Evolutionary conservation across 805 yeast species (phyloP).

Genomic region (Starmerella bacillaris): DNA sequence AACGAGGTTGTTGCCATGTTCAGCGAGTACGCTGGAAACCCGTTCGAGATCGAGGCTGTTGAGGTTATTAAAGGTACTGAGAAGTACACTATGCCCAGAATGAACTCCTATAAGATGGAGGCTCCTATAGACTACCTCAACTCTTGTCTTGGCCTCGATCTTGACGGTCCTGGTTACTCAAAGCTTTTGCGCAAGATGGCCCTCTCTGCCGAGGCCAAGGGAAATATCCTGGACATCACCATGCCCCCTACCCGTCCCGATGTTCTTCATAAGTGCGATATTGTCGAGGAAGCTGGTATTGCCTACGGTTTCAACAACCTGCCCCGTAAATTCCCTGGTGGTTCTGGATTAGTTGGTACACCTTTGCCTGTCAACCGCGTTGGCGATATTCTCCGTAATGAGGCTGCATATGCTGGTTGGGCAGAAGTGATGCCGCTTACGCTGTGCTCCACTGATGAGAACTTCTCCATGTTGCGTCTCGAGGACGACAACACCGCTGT

Average conservation of each 20-base stretch:
- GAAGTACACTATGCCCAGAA: conserved; percentile 45
- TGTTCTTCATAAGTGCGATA: conserved; percentile 88
- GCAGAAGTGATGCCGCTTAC: conserved; percentile 90
- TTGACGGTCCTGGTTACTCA: conserved; percentile 49
- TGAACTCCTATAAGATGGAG: conserved; percentile 44
- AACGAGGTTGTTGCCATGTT: conserved; percentile 92
- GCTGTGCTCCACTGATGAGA: conserved; percentile 90
- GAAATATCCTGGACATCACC: conserved; percentile 35
- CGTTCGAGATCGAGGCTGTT: conserved; percentile 81
- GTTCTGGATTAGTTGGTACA: conserved; percentile 59
- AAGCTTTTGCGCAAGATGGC: conserved; percentile 65
- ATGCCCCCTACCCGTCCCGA: conserved; percentile 94
- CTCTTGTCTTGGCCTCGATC: conserved; percentile 74
- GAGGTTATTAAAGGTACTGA: conserved; percentile 32
- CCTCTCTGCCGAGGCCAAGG: conserved; percentile 40
- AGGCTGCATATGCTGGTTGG: conserved; percentile 92
- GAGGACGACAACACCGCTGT: conserved; percentile 45
- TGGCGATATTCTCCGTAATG: conserved; percentile 74
- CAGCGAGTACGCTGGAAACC: conserved; percentile 62
- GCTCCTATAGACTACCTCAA: conserved; percentile 77
- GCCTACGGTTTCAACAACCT: conserved; percentile 88
- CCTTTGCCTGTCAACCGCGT: conserved; percentile 84
- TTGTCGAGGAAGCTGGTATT: conserved; percentile 96
- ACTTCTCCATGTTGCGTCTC: conserved; percentile 66
- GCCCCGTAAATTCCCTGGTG: conserved; percentile 60